Evolutionary conservation across 495 filamentous ascomycete species (phyloP).

Genomic region (Articulospora tetracladia): DNA sequence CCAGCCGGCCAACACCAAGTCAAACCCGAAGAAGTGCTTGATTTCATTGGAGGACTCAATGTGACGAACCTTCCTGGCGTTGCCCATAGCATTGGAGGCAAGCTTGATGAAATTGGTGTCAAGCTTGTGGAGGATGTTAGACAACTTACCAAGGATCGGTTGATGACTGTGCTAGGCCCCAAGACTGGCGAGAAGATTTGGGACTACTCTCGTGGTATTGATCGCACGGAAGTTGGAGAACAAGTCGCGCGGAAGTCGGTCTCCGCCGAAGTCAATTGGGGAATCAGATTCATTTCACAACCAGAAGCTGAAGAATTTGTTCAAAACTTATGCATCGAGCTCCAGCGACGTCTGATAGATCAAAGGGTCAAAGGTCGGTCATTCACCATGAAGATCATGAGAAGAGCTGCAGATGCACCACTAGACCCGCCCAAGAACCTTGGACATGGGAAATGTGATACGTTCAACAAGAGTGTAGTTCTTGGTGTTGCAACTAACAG

Average conservation of each 20-base stretch:
- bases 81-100: conserved; percentile 77
- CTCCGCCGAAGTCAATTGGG: conserved; percentile 97
- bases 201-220: conserved; percentile 88
- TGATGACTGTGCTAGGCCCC: conserved; percentile 71
- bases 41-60: conserved; percentile 69
- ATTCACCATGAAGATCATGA: conserved; percentile 90
- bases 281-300: conserved; percentile 87
- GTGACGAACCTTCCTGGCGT: conserved; percentile 85
- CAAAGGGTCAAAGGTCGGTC: conserved; percentile 83
- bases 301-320: conserved; percentile 90
- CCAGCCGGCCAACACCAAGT: conserved; percentile 90
- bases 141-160: conserved; percentile 65
- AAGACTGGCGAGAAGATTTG: conserved; percentile 91
- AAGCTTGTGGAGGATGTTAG: conserved; percentile 80
- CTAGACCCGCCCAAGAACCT: conserved; percentile 92
- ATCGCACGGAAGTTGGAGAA: conserved; percentile 80
- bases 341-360: conserved; percentile 73
- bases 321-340: conserved; percentile 72
- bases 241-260: conserved; percentile 80
- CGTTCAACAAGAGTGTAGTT: conserved; percentile 77
- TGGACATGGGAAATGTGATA: conserved; percentile 93
- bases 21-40: conserved; percentile 70
- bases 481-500: conserved; percentile 82
- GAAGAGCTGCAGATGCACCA: conserved; percentile 78
- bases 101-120: conserved; percentile 81